Base-by-base conservation (phyloP, 257 asterid species). In the Misopates orontium region DNA sequence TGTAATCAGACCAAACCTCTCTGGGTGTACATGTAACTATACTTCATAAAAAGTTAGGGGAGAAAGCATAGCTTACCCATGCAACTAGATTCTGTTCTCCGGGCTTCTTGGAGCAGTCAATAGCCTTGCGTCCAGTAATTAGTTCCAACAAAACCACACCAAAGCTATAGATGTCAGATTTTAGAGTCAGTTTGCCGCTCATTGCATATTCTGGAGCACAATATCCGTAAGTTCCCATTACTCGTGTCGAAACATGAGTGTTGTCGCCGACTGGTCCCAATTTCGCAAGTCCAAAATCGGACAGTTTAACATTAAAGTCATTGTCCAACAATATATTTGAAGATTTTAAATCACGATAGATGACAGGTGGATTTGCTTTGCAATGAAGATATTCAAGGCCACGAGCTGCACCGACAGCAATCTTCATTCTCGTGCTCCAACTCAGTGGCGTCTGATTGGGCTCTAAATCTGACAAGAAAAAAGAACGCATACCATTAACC, bases 211-310 rank as follows among this genome's bases (percentile, higher is more conserved):
- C 98, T 0, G 98, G 98, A 19, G 96, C 96, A 62, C 97, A 91
- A 53, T 88, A 91, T 28, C 98, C 98, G 11, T 84, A 86, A 41
- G 98, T 91, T 22, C 98, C 98, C 98, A 91, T 88, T 22, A 91
- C 96, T 20, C 96, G 84, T 0, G 98, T 91, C n/a, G 96, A 88
- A 54, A 91, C 98, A 22, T 91, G 98, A 40, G 95, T 84, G 20
- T 88, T 86, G 67, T 88, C 98, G 0, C 98, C 98, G 21, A 91
- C 91, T 0, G 96, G 96, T 10, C 98, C 98, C 12, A 91, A 77
- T 70, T 88, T 91, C 19, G 98, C 98, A 1, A 91, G 94, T 1
- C 98, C 98, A 15, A 88, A 91, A 84, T 91, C 98, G 0, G 96
- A 91, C 19, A 91, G 84, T 84, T 85, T 91, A 4, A 84, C 88